phyloP scores from a whole-genome alignment of 2,329 filamentous ascomycete genomes.

The Phialemoniopsis sp. region DNA sequence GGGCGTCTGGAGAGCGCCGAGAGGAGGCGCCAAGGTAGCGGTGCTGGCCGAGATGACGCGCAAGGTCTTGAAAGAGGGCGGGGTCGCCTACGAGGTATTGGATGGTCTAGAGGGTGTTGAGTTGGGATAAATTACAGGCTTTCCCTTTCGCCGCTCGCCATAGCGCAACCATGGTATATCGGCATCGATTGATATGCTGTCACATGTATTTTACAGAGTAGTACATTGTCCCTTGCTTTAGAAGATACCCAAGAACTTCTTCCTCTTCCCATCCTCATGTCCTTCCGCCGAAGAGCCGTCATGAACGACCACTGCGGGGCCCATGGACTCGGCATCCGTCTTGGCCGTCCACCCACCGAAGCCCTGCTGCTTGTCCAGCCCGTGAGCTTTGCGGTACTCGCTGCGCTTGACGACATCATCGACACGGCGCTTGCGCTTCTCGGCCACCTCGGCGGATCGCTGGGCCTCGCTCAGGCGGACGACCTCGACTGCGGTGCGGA shows the following conservation, averaged over 20 bases:
- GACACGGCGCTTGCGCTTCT: constrained; percentile 67
- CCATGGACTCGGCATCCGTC: constrained; percentile 9
- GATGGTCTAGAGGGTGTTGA: constrained; percentile 76
- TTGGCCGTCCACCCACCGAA: constrained; percentile 28
- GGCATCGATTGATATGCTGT: no score
- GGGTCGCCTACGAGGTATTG: constrained; percentile 83
- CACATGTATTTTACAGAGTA: no score
- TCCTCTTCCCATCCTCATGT: constrained; percentile 52
- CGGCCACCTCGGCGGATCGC: constrained; percentile 61
- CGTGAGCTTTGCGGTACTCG: constrained; percentile 82
- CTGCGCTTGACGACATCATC: constrained; percentile 87
- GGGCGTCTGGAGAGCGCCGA: constrained; percentile 80
- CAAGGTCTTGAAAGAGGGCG: constrained; percentile 70
- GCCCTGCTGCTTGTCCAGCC: constrained; percentile 61
- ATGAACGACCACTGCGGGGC: constrained; percentile 14
- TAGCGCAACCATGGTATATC: no score
- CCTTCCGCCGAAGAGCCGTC: constrained; percentile 28
- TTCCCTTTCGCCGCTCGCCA: no score
- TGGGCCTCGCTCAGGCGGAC: constrained; percentile 73
- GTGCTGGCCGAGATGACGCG: constrained; percentile 72
- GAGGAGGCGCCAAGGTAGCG: constrained; percentile 75
- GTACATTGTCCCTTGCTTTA: constrained; percentile 25
- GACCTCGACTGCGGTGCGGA: constrained; percentile 64
- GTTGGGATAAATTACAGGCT: constrained; percentile 40
- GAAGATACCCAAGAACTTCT: constrained; percentile 86